Base-by-base conservation (phyloP, 139 green algal species). In the Spirogloea muscicola region DNA sequence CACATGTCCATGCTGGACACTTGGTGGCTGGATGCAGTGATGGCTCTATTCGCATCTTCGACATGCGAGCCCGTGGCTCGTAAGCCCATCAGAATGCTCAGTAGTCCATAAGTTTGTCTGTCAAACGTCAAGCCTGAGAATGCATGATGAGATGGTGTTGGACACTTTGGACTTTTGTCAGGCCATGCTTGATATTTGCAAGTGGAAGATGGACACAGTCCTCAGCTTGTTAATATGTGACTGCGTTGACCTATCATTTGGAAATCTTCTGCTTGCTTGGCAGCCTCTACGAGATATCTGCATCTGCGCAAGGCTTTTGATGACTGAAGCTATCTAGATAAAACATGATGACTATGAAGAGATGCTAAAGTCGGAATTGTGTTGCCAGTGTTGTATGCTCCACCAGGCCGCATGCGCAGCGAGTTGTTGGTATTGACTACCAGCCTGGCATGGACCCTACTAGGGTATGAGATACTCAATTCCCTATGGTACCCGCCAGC, bases 21-120 rank as follows among this genome's bases (percentile, higher is more conserved):
- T 34, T 77, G 33, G 52, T 69, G 18, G 69, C 55, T 10, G 69
- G 69, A 6, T 77, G 69, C 34, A 57, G 29, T 2, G 69, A 77
- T 40, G 69, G 69, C 6, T 55, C 55, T 5, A 57, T 77, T 37
- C 3, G 57, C 1, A 29, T 77, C 34, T 77, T 77, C 58, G 69
- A 77, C 55, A 77, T 77, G 33, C 68, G 68, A 16, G 39, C 59
- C n/a, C 68, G 40, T 9, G 21, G 36, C 41, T 38, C 48, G 60
- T 70, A n/a, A n/a, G 36, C 5, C 2, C 59, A 21, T 39, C 37
- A 33, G 38, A 3, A 16, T 29, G 7, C 59, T 25, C 13, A 52
- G 44, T 16, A 13, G 44, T 16, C 13, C 44, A 16, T 27, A 52
- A 52, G 44, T 52, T 52, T 51, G 7, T 3, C 38, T n/a, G 5